phyloP scores from a whole-genome alignment of 345 rosid species.

The Aurinia saxatilis region DNA sequence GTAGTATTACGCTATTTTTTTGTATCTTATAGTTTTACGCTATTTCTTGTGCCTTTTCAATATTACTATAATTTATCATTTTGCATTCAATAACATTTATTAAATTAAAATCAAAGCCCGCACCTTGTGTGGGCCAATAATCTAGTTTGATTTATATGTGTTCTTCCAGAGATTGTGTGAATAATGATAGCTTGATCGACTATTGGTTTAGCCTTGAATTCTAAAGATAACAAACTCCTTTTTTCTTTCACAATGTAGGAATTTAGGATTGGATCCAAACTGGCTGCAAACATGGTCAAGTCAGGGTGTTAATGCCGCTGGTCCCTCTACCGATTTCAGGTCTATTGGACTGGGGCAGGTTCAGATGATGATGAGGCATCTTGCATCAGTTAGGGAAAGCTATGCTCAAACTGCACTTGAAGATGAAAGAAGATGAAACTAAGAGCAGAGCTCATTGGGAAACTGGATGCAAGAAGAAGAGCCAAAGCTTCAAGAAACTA shows the following conservation, averaged over 20 bases:
- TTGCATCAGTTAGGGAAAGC: constrained; percentile 92
- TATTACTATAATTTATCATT: too few species aligned
- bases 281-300: constrained; percentile 74
- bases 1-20: too few species aligned
- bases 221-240: too few species aligned
- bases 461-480: constrained; percentile 93
- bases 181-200: too few species aligned
- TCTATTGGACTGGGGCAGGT: constrained; percentile 81
- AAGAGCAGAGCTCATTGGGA: constrained; percentile 93
- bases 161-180: too few species aligned
- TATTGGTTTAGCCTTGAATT: too few species aligned
- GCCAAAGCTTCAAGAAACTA: constrained; percentile 99
- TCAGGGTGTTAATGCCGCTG: constrained; percentile 79
- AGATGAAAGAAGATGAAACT: constrained; percentile 93
- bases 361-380: constrained; percentile 99
- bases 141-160: too few species aligned
- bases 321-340: constrained; percentile 77
- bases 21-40: too few species aligned
- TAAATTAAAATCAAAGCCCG: too few species aligned
- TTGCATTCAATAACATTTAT: too few species aligned
- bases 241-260: constrained; percentile 39
- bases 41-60: too few species aligned
- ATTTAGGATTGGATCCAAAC: constrained; percentile 66
- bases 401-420: constrained; percentile 87
- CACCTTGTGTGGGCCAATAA: too few species aligned